Evolutionary conservation across 2,329 filamentous ascomycete genomes (phyloP).

Genomic region (Raffaelea albimanens): DNA sequence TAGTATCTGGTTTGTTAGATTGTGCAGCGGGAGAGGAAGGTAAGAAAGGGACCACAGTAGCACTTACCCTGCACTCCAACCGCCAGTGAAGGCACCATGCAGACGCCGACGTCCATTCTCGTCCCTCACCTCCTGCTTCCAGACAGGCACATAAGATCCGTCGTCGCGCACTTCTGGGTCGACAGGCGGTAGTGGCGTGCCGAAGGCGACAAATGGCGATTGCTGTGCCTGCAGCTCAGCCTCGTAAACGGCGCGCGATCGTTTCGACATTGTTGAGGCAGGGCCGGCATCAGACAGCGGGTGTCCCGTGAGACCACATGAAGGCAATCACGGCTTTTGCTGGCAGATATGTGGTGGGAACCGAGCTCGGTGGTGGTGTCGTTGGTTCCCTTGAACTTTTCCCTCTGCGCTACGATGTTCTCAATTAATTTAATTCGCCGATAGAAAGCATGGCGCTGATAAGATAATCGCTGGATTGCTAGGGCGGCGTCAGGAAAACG

Average conservation of each 20-base stretch:
- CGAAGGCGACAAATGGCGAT: slow-evolving; percentile 69
- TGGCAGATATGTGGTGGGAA: no score
- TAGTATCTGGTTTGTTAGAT: slow-evolving; percentile 59
- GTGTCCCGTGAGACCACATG: no score
- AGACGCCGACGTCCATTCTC: slow-evolving; percentile 83
- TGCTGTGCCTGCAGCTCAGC: slow-evolving; percentile 57
- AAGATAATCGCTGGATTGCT: no score
- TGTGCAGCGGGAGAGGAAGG: background rate
- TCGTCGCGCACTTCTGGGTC: slow-evolving; percentile 75
- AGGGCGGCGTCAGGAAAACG: no score
- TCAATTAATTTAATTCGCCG: no score
- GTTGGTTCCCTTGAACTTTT: no score
- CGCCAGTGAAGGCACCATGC: slow-evolving; percentile 93
- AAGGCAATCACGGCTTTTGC: background rate
- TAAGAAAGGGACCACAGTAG: background rate
- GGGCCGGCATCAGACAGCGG: no score
- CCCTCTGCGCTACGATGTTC: no score
- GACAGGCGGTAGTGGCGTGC: slow-evolving; percentile 71
- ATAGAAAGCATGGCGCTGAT: no score
- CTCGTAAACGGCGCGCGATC: slow-evolving; percentile 70
- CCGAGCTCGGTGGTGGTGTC: no score
- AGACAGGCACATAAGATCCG: slow-evolving; percentile 86
- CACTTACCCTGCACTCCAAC: slow-evolving; percentile 86
- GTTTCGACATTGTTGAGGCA: slow-evolving; percentile 59
- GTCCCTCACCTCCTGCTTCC: slow-evolving; percentile 96